Evolutionary conservation across 306 rosid genomes (phyloP).

Genomic region (Prunus salicina): DNA sequence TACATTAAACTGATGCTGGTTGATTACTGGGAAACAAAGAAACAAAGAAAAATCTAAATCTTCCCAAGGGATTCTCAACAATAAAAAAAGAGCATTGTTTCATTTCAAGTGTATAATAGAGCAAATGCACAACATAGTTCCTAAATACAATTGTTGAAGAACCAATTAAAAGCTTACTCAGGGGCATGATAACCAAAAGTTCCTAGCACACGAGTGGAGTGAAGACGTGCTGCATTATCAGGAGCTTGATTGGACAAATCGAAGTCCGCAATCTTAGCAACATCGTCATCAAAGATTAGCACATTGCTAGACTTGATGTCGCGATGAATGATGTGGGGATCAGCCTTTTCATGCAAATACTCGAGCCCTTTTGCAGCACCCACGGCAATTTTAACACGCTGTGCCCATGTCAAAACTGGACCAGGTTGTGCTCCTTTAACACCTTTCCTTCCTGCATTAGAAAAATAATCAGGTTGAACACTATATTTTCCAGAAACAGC

Average conservation of each 20-base stretch:
- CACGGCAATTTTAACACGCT: conserved; percentile 89
- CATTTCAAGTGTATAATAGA: background rate
- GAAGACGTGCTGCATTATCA: conserved; percentile 95
- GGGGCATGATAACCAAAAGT: conserved; percentile 97
- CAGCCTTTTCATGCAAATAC: conserved; percentile 76
- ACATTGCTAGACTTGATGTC: conserved; percentile 94
- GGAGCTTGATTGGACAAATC: conserved; percentile 97
- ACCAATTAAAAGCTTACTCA: conserved; percentile 58
- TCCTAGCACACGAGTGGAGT: conserved; percentile 92
- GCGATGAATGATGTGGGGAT: conserved; percentile 78
- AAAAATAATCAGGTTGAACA: conserved; percentile 9
- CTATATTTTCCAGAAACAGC: background rate
- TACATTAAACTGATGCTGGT: background rate
- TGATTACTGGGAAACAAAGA: conserved; percentile 12
- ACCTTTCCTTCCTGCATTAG: conserved; percentile 77
- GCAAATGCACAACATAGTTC: background rate
- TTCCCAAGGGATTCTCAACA: conserved; percentile 2
- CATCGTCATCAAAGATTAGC: conserved; percentile 75
- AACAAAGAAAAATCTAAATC: background rate
- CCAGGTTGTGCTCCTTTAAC: conserved; percentile 95
- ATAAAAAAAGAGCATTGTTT: background rate
- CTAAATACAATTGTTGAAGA: background rate
- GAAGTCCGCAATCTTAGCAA: conserved; percentile 89
- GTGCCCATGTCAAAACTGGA: conserved; percentile 85
- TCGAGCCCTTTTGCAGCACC: conserved; percentile 95